phyloP scores from a whole-genome alignment of 1,284 basidiomycete genomes.

The Afroboletus lepidellus region DNA sequence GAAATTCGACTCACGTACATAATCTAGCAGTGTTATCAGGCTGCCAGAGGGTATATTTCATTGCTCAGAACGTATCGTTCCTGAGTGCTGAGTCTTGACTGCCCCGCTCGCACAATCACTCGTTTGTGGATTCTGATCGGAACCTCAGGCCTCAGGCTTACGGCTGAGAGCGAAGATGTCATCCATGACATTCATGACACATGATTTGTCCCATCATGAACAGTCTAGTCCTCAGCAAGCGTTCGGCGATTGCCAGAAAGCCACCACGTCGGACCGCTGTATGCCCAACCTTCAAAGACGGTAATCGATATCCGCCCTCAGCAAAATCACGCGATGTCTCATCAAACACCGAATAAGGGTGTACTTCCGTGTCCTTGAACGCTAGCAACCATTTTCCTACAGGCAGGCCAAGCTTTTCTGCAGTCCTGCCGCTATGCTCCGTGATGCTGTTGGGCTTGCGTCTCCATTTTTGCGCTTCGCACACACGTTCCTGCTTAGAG shows the following conservation, averaged over 20 bases:
- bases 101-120: constrained; percentile 6
- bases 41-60: constrained; percentile 5
- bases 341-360: constrained; percentile 25
- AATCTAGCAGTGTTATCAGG: constrained; percentile 4
- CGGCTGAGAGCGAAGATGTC: constrained; percentile 15
- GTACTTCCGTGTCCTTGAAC: constrained; percentile 29
- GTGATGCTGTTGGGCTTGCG: constrained; percentile 30
- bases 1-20: constrained; percentile 14
- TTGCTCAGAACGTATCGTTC: constrained; percentile 11
- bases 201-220: constrained; percentile 11
- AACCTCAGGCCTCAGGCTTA: constrained; percentile 10
- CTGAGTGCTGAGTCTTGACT: background rate
- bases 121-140: constrained; percentile 27
- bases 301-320: constrained; percentile 28
- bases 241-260: constrained; percentile 16
- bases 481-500: constrained; percentile 29
- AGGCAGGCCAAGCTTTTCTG: constrained; percentile 20
- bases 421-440: constrained; percentile 16
- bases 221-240: constrained; percentile 1
- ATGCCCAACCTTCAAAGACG: constrained; percentile 12
- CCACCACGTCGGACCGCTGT: constrained; percentile 4
- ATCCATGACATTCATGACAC: constrained; percentile 7
- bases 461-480: constrained; percentile 29
- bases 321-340: constrained; percentile 21
- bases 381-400: constrained; percentile 31